Percentiles rank a stretch among this genome's conserved stretches.
Evolutionary conservation across 352 stramenopile species (phyloP).

Genomic region (Globisporangium yorkense): DNA sequence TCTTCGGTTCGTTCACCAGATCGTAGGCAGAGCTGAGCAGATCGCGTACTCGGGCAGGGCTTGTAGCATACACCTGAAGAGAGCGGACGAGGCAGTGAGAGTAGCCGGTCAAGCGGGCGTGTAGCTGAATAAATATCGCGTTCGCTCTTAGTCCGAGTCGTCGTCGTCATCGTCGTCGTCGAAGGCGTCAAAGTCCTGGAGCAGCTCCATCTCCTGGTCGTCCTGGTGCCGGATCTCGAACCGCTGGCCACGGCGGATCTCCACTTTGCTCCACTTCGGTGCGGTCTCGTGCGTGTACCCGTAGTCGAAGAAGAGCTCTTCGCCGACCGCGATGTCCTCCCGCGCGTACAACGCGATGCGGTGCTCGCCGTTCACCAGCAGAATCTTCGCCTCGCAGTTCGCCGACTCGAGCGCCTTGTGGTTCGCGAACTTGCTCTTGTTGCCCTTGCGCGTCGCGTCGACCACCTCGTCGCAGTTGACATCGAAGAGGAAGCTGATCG

Average conservation of each 20-base stretch:
- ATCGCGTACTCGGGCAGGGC: too few relatives aligned
- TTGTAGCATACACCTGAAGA: background rate
- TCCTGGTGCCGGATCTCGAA: background rate
- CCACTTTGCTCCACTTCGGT: conserved; percentile 51
- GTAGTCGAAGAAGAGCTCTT: conserved; percentile 79
- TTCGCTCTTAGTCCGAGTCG: conserved; percentile 6
- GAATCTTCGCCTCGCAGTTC: conserved; percentile 83
- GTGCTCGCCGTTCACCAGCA: conserved; percentile 85
- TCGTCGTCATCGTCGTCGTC: conserved; percentile 5
- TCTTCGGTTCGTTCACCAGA: too few relatives aligned
- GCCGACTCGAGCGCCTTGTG: conserved; percentile 48
- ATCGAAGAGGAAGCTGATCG: conserved; percentile 90
- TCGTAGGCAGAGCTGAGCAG: too few relatives aligned
- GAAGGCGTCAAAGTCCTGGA: conserved; percentile 11
- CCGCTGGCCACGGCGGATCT: conserved; percentile 6
- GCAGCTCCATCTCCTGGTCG: conserved; percentile 3
- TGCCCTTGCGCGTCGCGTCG: conserved; percentile 90
- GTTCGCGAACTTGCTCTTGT: conserved; percentile 93
- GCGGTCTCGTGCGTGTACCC: conserved; percentile 61
- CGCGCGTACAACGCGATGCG: conserved; percentile 90
- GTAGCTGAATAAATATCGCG: background rate
- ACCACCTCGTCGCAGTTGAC: conserved; percentile 89
- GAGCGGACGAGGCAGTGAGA: too few relatives aligned
- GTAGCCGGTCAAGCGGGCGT: background rate
- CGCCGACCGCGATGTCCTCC: conserved; percentile 79